These are phyloP conservation scores for Euphorbia celastroides DNA, from an alignment of 441 rosid genomes.

Conservation along the genomic window DNA sequence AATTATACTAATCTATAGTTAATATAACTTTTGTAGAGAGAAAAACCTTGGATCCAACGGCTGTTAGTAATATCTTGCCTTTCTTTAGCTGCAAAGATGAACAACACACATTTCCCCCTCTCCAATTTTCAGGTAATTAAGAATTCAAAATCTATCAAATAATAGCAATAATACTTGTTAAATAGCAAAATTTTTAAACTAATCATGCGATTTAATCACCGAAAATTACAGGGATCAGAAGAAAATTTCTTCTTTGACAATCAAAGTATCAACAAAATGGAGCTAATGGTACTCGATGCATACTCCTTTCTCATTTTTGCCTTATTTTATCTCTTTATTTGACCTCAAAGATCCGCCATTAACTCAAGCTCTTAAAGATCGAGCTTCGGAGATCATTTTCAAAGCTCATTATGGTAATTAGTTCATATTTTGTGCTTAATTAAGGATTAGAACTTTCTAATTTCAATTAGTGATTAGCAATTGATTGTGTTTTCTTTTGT, in stretches of 20 bases:
- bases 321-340: slow-evolving; percentile 42
- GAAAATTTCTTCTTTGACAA: slow-evolving; percentile 37
- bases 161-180: neutral
- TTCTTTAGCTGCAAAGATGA: slow-evolving; percentile 62
- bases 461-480: neutral
- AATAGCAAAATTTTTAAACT: neutral
- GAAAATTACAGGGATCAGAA: slow-evolving; percentile 9
- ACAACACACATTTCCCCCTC: slow-evolving; percentile 24
- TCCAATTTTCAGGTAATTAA: slow-evolving; percentile 37
- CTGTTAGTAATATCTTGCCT: slow-evolving; percentile 47
- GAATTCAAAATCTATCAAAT: neutral
- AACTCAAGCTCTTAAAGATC: slow-evolving; percentile 37
- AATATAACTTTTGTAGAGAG: slow-evolving; percentile 26
- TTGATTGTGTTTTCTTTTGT: slow-evolving; percentile 10
- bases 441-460: neutral
- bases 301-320: slow-evolving; percentile 57
- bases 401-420: slow-evolving; percentile 43
- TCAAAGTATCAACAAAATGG: slow-evolving; percentile 45
- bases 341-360: slow-evolving; percentile 35
- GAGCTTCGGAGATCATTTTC: slow-evolving; percentile 45
- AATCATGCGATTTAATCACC: neutral
- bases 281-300: slow-evolving; percentile 46
- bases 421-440: neutral
- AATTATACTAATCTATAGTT: neutral
- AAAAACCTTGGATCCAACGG: slow-evolving; percentile 46